Evolutionary conservation across 164 flowering plant species (phyloP).

Genomic region (Macadamia tetraphylla): DNA sequence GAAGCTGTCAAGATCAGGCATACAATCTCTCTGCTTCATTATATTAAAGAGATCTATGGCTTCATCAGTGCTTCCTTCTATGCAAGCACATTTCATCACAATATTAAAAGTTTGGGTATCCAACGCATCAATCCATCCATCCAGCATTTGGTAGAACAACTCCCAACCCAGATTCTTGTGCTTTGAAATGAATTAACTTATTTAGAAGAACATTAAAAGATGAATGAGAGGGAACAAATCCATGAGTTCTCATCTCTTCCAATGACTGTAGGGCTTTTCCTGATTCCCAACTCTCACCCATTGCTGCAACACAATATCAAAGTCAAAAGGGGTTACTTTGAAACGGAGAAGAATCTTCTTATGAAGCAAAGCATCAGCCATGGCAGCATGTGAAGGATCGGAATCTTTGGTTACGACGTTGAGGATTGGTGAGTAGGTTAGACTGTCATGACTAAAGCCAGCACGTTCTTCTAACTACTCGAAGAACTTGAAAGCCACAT

Average conservation of each 20-base stretch:
- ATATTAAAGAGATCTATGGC: constrained; percentile 6
- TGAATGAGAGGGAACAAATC: constrained; percentile 3
- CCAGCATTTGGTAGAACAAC: constrained; percentile 15
- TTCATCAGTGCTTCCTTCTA: constrained; percentile 12
- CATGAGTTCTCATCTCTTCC: constrained; percentile 13
- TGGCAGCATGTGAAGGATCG: constrained; percentile 4
- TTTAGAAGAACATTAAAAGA: constrained; percentile 11
- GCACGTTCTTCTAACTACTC: constrained; percentile 8
- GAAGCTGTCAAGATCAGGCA: constrained; percentile 16
- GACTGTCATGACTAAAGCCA: constrained; percentile 15
- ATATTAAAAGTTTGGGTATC: constrained; percentile 15
- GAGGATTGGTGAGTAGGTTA: constrained; percentile 14
- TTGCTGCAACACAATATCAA: constrained; percentile 14
- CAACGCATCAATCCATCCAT: constrained; percentile 10
- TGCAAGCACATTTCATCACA: constrained; percentile 13
- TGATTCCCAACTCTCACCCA: constrained; percentile 14
- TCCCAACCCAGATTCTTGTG: constrained; percentile 8
- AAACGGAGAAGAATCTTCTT: constrained; percentile 15
- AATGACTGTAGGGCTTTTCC: constrained; percentile 10
- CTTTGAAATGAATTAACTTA: constrained; percentile 7
- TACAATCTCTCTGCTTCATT: constrained; percentile 13
- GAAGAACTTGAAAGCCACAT: constrained; percentile 13
- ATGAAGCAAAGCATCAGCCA: constrained; percentile 13
- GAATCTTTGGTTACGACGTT: constrained; percentile 16
- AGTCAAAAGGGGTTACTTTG: constrained; percentile 5